Evolutionary conservation across 441 rosid species (phyloP), one percentile per base, ranked within the genome.

Genomic region (Kokia cookei): DNA sequence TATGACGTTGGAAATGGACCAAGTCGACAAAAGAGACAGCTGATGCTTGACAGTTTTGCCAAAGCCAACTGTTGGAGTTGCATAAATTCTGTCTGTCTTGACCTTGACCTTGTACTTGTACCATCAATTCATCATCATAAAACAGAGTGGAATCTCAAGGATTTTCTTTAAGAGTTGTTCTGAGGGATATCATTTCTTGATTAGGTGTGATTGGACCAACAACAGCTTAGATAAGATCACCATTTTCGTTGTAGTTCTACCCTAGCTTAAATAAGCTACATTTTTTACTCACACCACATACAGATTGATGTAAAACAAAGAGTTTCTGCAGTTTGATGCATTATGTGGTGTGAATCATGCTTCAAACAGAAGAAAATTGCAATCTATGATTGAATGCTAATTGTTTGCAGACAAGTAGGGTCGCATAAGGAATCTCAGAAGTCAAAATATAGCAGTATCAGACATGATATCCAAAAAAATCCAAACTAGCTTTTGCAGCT

Each of bases 401-500:
- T 22, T 3, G 19, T 29, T 24, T 37, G 77, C 48, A 70, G 80
- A 81, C 83, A 79, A 65, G 89, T 83, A 75, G 89, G 87, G 84
- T 64, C 80, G 7, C 37, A 12, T 19, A 12, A 43, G 76, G 80
- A 69, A 76, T 86, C 77, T 80, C 71, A 69, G 32, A 79, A 85
- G 89, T 83, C 85, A 82, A 88, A 81, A 77, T 53, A 72, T 35
- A 77, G 79, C 82, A 83, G 80, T 54, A 81, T 79, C 78, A 62
- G 82, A 82, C 84, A 86, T 79, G 70, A 84, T 77, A 66, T 79
- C 81, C 60, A 55, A 59, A 65, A 72, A 83, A 78, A 82, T 84
- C 86, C 84, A 82, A 82, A 54, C 83, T 0, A 60, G 47, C 85
- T 83, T 88, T 79, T 74, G 74, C 67, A 79, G 73, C 80, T 63